Percentiles rank a stretch among this genome's conserved stretches.
phyloP scores from a whole-genome alignment of 2,329 filamentous ascomycete species.

The Fusarium goolgardi region DNA sequence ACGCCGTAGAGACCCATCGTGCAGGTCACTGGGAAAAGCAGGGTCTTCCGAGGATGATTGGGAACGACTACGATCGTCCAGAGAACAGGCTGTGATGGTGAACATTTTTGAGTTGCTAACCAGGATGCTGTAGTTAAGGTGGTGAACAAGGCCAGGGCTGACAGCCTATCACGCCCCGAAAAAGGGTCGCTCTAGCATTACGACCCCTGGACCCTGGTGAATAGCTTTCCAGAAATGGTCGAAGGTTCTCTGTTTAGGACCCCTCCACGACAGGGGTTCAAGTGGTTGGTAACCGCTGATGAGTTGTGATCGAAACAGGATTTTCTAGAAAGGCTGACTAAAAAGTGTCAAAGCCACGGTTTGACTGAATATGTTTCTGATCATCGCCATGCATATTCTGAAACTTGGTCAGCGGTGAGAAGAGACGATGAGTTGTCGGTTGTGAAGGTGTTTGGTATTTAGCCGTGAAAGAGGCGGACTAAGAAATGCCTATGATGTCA shows the following conservation, averaged over 20 bases:
- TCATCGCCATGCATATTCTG: slow-evolving; percentile 40
- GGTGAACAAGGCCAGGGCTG: slow-evolving; percentile 17
- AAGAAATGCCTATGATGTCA: slow-evolving; percentile 27
- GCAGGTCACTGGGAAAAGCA: slow-evolving; percentile 32
- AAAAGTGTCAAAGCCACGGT: slow-evolving; percentile 14
- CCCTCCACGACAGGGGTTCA: slow-evolving; percentile 29
- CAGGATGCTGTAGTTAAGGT: slow-evolving; percentile 25
- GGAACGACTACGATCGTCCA: slow-evolving; percentile 42
- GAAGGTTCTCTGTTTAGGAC: slow-evolving; percentile 28
- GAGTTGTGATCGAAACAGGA: slow-evolving; percentile 37
- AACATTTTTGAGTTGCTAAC: slow-evolving; percentile 27
- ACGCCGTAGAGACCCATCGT: slow-evolving; percentile 18
- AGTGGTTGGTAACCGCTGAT: slow-evolving; percentile 32
- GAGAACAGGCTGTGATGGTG: slow-evolving; percentile 28
- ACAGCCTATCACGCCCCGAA: slow-evolving; percentile 38
- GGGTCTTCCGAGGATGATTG: slow-evolving; percentile 31
- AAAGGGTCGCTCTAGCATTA: slow-evolving; percentile 20
- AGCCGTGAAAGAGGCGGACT: slow-evolving; percentile 2
- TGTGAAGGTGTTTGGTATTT: slow-evolving; percentile 5
- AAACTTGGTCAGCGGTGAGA: slow-evolving; percentile 33
- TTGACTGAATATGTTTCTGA: slow-evolving; percentile 31
- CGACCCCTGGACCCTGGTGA: slow-evolving; percentile 21
- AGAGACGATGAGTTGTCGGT: neutral
- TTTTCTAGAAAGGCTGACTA: slow-evolving; percentile 32
- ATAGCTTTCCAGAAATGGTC: slow-evolving; percentile 23